Evolutionary conservation across 495 filamentous ascomycete species (phyloP).

Genomic region (Aspergillus kassunensis): DNA sequence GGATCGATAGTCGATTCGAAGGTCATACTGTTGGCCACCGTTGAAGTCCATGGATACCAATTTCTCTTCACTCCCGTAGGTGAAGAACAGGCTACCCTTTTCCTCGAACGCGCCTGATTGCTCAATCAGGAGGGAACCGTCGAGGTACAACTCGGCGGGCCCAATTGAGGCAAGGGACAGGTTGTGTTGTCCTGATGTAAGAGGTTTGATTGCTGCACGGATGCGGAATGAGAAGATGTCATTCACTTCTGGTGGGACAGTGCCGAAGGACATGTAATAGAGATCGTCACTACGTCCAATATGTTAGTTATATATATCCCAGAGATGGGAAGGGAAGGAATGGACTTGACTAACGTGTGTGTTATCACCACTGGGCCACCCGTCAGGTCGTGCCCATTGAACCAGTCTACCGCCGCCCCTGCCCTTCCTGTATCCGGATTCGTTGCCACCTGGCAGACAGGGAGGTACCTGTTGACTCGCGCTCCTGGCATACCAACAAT

Average conservation of each 20-base stretch:
- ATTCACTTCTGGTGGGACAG: not conserved
- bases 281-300: not conserved
- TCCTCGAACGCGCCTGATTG: not conserved
- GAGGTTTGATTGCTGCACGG: not conserved
- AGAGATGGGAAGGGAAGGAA: not conserved
- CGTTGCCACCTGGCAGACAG: not conserved
- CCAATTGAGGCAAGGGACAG: not conserved
- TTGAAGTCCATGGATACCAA: not conserved
- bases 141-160: not conserved
- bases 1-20: not conserved
- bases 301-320: not conserved
- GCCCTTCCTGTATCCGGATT: not conserved
- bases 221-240: not conserved
- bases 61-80: not conserved
- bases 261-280: not conserved
- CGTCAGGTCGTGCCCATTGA: not conserved
- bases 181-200: not conserved
- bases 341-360: not conserved
- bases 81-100: not conserved
- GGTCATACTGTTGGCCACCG: not conserved
- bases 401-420: not conserved
- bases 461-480: not conserved
- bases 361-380: not conserved
- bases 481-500: not conserved
- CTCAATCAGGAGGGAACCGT: not conserved